Evolutionary conservation across 2,329 filamentous ascomycete species (phyloP), one percentile per base, ranked within the genome.

Genomic region (Colletotrichum viniferum): DNA sequence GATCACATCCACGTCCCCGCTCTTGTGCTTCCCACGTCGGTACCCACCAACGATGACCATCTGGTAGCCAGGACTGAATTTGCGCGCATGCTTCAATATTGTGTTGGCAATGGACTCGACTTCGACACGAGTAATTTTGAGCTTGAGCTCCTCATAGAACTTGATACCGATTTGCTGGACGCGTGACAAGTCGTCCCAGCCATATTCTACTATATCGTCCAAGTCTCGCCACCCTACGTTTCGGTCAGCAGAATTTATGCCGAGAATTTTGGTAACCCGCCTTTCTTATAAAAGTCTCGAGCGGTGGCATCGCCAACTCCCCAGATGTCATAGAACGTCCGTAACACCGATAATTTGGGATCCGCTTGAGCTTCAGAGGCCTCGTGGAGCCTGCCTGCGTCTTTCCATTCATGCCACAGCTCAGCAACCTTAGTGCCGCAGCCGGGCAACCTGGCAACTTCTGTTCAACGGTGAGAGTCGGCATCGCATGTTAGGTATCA

Each of bases 111-210:
- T 98, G 0, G 82, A 80, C 78, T 95, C 92, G 0, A 95, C 94
- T 82, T 98, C 96, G 0, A 81, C 73, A 2, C 96, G 91, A 0
- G 95, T 90, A 6, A 98, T 95, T 16, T 90, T 92, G 18, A 89
- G 84, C 61, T 90, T 86, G 71, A 99, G 94, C 77, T 98, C 96
- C 38, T 97, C 94, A 82, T 97, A 98, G 84, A 93, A 98, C 82
- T 98, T 98, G 60, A 98, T 87, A 0, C 97, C 96, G 71, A 98
- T 98, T 82, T 98, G 96, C 83, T 98, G 96, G 2, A 95, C 94
- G 14, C 96, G 92, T 1, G 89, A 93, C 2, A 98, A 87, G 0
- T 84, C 88, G 24, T 87, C 82, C 96, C 96, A 98, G 13, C 94
- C 96, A 79, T 92, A 90, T 80, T 98, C 94, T 55, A 98, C 88